These are phyloP conservation scores for Blastomyces emzantsi DNA, from an alignment of 2,329 filamentous ascomycete genomes.

Conservation along the genomic window DNA sequence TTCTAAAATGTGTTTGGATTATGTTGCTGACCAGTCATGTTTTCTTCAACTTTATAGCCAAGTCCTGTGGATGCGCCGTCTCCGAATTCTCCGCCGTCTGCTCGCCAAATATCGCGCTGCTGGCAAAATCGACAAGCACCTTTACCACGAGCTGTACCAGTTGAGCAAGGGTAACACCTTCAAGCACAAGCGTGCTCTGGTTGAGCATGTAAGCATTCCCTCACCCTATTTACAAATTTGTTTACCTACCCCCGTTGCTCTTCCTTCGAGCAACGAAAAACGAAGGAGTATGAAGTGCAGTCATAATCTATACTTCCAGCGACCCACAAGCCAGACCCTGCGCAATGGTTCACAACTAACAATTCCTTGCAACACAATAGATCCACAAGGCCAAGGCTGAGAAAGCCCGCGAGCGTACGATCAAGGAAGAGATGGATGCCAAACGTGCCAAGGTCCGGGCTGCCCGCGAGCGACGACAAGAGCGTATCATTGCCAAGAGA, in stretches of 20 bases:
- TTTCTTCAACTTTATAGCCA: slow-evolving; percentile 51
- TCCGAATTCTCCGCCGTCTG: slow-evolving; percentile 96
- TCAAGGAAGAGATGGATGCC: slow-evolving; percentile 99
- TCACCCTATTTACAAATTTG: neutral
- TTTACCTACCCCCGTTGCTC: neutral
- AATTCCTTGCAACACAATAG: slow-evolving; percentile 41
- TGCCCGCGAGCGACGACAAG: slow-evolving; percentile 94
- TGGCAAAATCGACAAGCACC: slow-evolving; percentile 99
- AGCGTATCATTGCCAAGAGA: slow-evolving; percentile 87
- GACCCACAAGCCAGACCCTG: neutral
- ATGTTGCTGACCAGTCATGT: slow-evolving; percentile 23
- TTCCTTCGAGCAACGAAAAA: neutral
- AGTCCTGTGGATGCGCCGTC: slow-evolving; percentile 99
- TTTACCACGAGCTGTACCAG: slow-evolving; percentile 99
- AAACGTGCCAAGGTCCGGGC: slow-evolving; percentile 99
- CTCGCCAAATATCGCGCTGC: slow-evolving; percentile 99
- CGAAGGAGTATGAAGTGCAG: neutral
- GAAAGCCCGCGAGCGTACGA: slow-evolving; percentile 87
- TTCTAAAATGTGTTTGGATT: neutral
- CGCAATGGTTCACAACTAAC: neutral
- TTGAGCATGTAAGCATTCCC: slow-evolving; percentile 82
- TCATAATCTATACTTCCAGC: neutral
- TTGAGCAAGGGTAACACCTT: slow-evolving; percentile 99
- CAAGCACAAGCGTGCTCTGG: slow-evolving; percentile 99
- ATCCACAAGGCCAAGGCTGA: slow-evolving; percentile 99